phyloP scores from a whole-genome alignment of 257 asterid genomes.

The Solanum arcanum region DNA sequence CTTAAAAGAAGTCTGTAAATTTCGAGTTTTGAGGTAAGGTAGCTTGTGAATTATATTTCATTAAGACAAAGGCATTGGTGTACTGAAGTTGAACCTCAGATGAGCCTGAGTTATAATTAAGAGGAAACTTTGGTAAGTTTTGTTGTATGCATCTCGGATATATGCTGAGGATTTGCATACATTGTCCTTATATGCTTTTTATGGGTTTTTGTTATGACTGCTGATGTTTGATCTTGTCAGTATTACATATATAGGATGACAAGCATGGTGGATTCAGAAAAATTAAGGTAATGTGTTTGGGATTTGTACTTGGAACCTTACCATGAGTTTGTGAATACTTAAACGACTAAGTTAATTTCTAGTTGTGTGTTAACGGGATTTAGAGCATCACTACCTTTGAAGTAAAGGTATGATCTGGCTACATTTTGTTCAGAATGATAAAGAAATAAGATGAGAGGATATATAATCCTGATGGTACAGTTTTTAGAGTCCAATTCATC shows the following conservation, averaged over 20 bases:
- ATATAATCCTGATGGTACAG: background rate
- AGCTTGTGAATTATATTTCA: background rate
- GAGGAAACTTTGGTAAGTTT: background rate
- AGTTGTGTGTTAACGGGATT: background rate
- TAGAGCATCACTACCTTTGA: background rate
- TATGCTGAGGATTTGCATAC: background rate
- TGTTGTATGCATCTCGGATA: background rate
- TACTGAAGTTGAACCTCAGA: background rate
- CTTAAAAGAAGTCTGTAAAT: constrained; percentile 3
- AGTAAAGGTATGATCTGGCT: background rate
- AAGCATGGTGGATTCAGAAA: background rate
- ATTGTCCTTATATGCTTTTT: background rate
- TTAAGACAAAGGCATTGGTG: background rate
- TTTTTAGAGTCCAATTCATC: background rate
- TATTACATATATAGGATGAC: background rate
- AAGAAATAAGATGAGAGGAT: background rate
- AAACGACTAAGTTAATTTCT: background rate
- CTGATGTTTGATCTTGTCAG: background rate
- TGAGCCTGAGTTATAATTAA: background rate
- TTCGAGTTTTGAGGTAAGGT: background rate
- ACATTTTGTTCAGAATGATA: background rate
- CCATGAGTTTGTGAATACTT: background rate
- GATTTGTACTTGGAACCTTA: background rate
- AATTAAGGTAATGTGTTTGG: background rate
- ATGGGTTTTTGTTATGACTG: background rate